A percentile compares a stretch with the other conserved stretches of the same genome.
Evolutionary conservation across 2,329 filamentous ascomycete genomes (phyloP).

Genomic region (Elsinoe arachidis): DNA sequence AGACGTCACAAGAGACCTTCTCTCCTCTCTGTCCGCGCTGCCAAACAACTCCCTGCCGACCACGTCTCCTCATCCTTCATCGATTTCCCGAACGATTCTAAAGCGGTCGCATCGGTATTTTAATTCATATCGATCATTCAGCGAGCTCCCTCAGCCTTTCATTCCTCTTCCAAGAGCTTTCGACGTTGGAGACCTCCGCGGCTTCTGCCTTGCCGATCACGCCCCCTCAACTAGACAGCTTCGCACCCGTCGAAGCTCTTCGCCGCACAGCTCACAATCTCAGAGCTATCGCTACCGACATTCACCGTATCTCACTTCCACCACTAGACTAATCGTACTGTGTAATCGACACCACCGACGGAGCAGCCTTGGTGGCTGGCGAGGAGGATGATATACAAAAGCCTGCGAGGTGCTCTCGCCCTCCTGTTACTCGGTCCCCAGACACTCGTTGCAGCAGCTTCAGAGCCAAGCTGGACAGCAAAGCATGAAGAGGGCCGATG

Average conservation of each 20-base stretch:
- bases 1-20: constrained; percentile 2
- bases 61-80: not conserved
- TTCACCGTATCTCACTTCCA: too few species aligned
- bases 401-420: not conserved
- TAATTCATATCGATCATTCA: not conserved
- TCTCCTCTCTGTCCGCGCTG: not conserved
- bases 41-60: not conserved
- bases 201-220: constrained; percentile 2
- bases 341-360: not conserved
- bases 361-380: not conserved
- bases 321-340: too few species aligned
- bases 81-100: not conserved
- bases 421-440: not conserved
- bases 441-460: not conserved
- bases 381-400: constrained; percentile 5
- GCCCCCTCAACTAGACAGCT: not conserved
- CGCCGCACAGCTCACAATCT: not conserved
- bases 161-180: not conserved
- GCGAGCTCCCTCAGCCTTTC: not conserved
- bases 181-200: not conserved
- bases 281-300: not conserved
- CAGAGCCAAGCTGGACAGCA: constrained; percentile 15
- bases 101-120: not conserved
- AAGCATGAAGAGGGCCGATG: constrained; percentile 83
- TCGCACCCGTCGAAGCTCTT: not conserved